Evolutionary conservation across 441 rosid genomes (phyloP), one percentile per base, ranked within the genome.

Genomic region (Croton laevigatus): DNA sequence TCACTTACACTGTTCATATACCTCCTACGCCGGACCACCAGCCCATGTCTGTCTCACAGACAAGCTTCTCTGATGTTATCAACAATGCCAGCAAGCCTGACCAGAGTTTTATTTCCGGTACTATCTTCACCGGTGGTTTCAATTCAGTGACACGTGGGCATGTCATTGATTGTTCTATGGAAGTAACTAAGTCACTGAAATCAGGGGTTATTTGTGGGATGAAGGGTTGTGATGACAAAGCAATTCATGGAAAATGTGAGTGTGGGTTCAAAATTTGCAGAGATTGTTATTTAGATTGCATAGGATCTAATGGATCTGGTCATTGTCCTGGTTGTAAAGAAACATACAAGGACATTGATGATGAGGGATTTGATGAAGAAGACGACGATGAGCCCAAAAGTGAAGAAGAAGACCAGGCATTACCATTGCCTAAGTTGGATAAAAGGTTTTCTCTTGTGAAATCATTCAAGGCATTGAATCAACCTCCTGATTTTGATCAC

Each of bases 11-110:
- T 1, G 97, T 91, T 44, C 97, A 89, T 22, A 89, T 91, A 16
- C 97, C 97, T 8, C 85, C 96, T 0, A 91, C 97, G 48, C 97
- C 97, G 0, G 97, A 91, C 73, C 88, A 85, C 73, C 93, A 88
- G 59, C 78, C 88, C 10, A 66, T 91, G 40, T 80, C 86, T 13
- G 70, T 81, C 65, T 89, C 93, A 1, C 88, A 80, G 11, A 80
- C 83, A 0, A 88, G 96, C 75, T 69, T 80, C 23, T 46, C 68
- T 22, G 83, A 77, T 58, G 82, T 83, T 16, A 65, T 70, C 27
- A 81, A 78, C 55, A 76, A 46, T 4, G 78, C 73, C 57, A 72
- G 73, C 22, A 81, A 75, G 12, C 80, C 84, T 0, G 85, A 86
- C 3, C 72, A 75, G 59, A 82, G 84, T 16, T 82, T 78, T 66